These are phyloP conservation scores for Colletotrichum coccodes DNA, from an alignment of 2,329 filamentous ascomycete species.

Conservation along the genomic window DNA sequence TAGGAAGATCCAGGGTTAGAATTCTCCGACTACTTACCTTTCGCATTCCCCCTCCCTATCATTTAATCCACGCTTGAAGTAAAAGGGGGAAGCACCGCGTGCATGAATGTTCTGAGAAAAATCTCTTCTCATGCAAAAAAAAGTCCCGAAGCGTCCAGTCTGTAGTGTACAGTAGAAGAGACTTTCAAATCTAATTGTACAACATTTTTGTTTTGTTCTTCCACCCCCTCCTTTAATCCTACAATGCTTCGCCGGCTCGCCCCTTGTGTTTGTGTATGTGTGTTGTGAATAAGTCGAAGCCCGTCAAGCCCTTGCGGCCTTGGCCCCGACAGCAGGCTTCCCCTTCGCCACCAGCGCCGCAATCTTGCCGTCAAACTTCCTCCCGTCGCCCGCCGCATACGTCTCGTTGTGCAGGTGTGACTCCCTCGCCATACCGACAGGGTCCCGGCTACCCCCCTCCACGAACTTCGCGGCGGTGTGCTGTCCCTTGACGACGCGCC, in stretches of 20 bases:
- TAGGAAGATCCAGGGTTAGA: constrained; percentile 46
- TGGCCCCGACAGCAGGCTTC: constrained; percentile 34
- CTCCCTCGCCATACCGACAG: constrained; percentile 45
- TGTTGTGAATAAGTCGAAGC: not conserved
- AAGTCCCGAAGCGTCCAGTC: not conserved
- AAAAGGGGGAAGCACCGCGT: not conserved
- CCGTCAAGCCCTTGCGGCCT: constrained; percentile 36
- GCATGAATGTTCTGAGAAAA: not conserved
- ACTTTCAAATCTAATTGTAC: constrained; percentile 25
- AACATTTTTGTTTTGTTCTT: constrained; percentile 12
- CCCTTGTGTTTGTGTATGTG: not conserved
- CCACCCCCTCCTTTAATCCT: constrained; percentile 13
- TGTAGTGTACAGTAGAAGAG: constrained; percentile 24
- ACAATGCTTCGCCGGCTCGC: not conserved
- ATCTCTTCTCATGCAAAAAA: not conserved
- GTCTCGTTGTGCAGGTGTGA: constrained; percentile 51
- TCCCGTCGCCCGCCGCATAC: constrained; percentile 45
- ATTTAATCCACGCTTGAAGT: not conserved
- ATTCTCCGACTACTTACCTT: too few relatives aligned
- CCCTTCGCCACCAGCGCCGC: constrained; percentile 40
- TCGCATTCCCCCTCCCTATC: too few relatives aligned
- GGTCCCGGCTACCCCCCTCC: constrained; percentile 35
- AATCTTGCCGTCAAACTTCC: constrained; percentile 52
- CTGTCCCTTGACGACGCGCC: constrained; percentile 47
- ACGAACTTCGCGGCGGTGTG: constrained; percentile 48